Evolutionary conservation across 805 yeast species (phyloP), one percentile per base, ranked within the genome.

Genomic region (Saccharomycopsis olivae): DNA sequence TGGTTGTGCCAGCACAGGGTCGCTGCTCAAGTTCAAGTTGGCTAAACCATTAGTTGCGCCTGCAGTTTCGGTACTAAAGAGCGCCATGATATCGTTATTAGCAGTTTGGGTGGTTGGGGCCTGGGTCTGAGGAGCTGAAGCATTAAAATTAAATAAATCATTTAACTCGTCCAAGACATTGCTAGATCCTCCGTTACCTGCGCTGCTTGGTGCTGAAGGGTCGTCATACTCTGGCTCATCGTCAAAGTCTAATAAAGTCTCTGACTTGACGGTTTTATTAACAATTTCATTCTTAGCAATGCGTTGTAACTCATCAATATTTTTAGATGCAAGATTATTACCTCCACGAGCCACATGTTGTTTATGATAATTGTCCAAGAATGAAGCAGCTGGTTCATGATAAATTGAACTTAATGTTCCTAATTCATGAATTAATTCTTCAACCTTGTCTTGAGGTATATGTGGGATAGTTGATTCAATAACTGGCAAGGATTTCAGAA

Each of bases 351-450:
- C 65, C 15, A 11, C 16, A 31, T 20, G 10, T 28, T 4, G 58
- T 49, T 49, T 60, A 44, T 57, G 49, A 28, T 65, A 66, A 24
- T 61, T 54, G 41, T 69, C 70, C 47, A 76, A 63, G 52, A 81
- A 80, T 25, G 75, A 65, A 15, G 73, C 64, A 4, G 83, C 75
- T 10, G 96, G 95, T 54, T 80, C 81, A 59, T 82, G 94, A 54
- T 85, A 85, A 2, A 92, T 92, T 0, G 96, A 85, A 29, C 95
- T 78, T 46, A 92, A 68, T 6, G 92, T 80, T 2, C 94, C 78
- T 41, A 89, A 61, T 54, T 89, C 95, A n/a, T 63, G 55, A 23
- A 89, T 54, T 36, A 92, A 66, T 47, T 75, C 78, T 31, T 77
- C 73, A 42, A 88, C 67, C 3, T 86, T 65, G 17, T 65, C 67